A percentile compares a stretch with the other conserved stretches of the same genome.
Conservation (phyloP, 495 filamentous ascomycete genomes). For the Pseudevernia furfuracea region DNA sequence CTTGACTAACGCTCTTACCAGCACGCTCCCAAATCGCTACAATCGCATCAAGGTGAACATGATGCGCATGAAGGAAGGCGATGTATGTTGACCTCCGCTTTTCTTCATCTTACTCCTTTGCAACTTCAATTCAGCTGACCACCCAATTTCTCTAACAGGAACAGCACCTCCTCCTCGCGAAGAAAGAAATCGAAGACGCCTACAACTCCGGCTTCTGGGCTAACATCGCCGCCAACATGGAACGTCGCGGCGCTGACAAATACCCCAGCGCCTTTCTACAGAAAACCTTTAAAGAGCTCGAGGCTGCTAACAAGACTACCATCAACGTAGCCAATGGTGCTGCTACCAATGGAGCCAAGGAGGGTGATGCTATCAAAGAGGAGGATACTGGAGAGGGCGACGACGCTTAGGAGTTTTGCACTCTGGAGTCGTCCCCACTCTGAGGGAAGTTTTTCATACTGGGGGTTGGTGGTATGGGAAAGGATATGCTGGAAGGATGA, state of each 20-base stretch:
- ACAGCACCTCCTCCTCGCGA: conserved; percentile 8
- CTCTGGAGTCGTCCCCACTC: conserved; percentile 5
- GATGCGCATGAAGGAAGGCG: conserved; percentile 20
- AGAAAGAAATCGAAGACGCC: conserved; percentile 13
- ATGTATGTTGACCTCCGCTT: conserved; percentile 16
- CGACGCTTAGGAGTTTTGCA: background rate
- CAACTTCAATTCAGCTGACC: background rate
- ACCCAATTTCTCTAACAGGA: background rate
- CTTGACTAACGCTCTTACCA: conserved; percentile 3
- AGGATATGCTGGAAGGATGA: background rate
- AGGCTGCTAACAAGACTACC: background rate
- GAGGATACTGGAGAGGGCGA: background rate
- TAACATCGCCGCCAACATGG: conserved; percentile 10
- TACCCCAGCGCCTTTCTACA: conserved; percentile 20
- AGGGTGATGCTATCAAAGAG: background rate
- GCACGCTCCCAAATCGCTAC: conserved; percentile 23
- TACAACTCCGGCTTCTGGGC: conserved; percentile 10
- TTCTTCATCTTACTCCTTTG: background rate
- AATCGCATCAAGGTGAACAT: conserved; percentile 22
- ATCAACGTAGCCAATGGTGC: background rate
- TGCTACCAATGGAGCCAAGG: background rate
- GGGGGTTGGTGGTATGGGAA: background rate
- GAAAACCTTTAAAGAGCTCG: conserved; percentile 18
- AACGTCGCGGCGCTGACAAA: conserved; percentile 1
- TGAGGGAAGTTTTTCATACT: background rate